phyloP scores from a whole-genome alignment of 2,329 filamentous ascomycete species.

The Phialophora verrucosa region DNA sequence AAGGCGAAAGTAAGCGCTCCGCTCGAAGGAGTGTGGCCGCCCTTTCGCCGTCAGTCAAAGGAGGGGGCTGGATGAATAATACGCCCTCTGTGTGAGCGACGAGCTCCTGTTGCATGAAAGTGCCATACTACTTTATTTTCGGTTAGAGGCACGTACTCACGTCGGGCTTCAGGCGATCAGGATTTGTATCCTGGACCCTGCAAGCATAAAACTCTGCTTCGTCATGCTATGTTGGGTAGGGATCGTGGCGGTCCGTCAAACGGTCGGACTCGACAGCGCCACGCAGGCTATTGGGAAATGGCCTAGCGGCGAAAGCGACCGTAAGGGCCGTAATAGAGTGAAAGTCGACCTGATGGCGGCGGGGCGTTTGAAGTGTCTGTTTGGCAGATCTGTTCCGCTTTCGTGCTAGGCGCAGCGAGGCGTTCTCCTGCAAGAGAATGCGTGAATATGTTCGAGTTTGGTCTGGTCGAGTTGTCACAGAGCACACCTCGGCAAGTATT shows the following conservation, averaged over 20 bases:
- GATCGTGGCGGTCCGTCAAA: background rate
- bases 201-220: slow-evolving; percentile 1
- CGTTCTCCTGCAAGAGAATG: background rate
- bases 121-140: background rate
- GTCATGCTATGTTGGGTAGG: slow-evolving; percentile 12
- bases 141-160: background rate
- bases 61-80: slow-evolving; percentile 21
- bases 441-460: background rate
- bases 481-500: slow-evolving; percentile 14
- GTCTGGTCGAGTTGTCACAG: background rate
- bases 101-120: background rate
- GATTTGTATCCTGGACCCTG: background rate
- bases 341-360: background rate
- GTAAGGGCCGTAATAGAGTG: background rate
- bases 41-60: background rate
- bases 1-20: slow-evolving; percentile 10
- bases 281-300: background rate
- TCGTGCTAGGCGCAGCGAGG: background rate
- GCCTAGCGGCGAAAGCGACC: background rate
- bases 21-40: slow-evolving; percentile 1
- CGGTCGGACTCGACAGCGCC: background rate
- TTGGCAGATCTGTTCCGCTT: background rate
- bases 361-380: background rate
- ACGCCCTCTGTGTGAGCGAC: slow-evolving; percentile 2
- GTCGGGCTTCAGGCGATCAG: background rate